A percentile compares a stretch with the other conserved stretches of the same genome.
These are phyloP conservation scores for Leishmania major DNA, from an alignment of 208 protist species.

Conservation along the genomic window DNA sequence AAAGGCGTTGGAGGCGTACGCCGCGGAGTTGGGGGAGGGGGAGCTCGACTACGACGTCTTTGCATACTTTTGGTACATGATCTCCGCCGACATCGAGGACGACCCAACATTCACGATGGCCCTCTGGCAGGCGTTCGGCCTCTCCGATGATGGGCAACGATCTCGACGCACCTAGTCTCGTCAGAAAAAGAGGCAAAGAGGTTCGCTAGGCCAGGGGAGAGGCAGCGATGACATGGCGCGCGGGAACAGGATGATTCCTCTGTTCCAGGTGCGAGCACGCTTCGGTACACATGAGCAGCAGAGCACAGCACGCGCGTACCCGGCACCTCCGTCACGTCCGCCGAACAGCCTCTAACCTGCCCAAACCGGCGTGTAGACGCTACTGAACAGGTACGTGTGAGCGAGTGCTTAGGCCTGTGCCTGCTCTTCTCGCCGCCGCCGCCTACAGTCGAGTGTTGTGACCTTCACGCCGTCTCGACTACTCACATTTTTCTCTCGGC, in stretches of 20 bases:
- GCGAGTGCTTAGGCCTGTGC: not conserved
- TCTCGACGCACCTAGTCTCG: not conserved
- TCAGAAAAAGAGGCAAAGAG: not conserved
- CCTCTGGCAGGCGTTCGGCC: slow-evolving; percentile 77
- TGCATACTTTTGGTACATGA: slow-evolving; percentile 72
- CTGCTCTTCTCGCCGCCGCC: not conserved
- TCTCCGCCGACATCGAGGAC: slow-evolving; percentile 77
- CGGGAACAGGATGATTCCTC: not conserved
- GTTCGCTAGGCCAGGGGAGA: not conserved
- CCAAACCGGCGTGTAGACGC: not conserved
- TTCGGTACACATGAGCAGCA: not conserved
- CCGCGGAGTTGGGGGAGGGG: slow-evolving; percentile 39
- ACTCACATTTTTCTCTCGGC: not conserved
- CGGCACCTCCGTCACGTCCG: not conserved
- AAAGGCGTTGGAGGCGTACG: slow-evolving; percentile 40
- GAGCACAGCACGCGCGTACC: not conserved
- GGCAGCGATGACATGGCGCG: not conserved
- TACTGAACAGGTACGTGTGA: not conserved
- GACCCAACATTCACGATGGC: slow-evolving; percentile 83
- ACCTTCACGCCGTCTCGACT: not conserved
- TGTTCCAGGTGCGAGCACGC: not conserved
- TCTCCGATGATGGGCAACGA: slow-evolving; percentile 40
- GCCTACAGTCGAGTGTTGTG: not conserved
- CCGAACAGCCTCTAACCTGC: not conserved
- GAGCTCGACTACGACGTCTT: slow-evolving; percentile 64